Conservation (phyloP, 2,329 filamentous ascomycete species). For the Penicillium sp. region DNA sequence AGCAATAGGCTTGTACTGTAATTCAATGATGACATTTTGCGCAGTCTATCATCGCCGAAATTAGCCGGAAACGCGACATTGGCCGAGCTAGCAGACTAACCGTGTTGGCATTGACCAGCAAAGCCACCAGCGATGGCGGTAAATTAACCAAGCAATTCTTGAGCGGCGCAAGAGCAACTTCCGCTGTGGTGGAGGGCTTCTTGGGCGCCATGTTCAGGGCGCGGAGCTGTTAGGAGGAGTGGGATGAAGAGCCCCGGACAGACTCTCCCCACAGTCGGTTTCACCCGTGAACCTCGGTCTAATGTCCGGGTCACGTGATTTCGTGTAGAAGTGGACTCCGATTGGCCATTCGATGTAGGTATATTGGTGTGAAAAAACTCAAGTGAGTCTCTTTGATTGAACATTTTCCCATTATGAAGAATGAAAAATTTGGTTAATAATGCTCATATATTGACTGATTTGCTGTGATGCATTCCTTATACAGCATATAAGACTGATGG, state of each 20-base stretch:
- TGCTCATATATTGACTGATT: no score
- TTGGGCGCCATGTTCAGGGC: conserved; percentile 40
- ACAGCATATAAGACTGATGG: no score
- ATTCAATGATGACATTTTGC: conserved; percentile 93
- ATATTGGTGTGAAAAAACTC: no score
- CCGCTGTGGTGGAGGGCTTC: conserved; percentile 61
- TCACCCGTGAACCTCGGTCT: conserved; percentile 20
- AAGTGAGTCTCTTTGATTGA: no score
- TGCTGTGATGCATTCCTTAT: no score
- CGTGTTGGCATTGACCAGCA: conserved; percentile 84
- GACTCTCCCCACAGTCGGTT: conserved; percentile 17
- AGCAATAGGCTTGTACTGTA: conserved; percentile 63
- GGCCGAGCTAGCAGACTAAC: conserved; percentile 48
- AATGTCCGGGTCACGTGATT: conserved; percentile 9
- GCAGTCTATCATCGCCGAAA: conserved; percentile 55
- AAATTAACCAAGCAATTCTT: conserved; percentile 96
- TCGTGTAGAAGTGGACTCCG: no score
- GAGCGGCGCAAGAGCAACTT: conserved; percentile 77
- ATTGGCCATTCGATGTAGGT: not conserved
- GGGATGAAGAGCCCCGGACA: conserved; percentile 18
- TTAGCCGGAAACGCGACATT: conserved; percentile 16
- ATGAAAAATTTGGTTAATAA: no score
- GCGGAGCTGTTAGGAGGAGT: conserved; percentile 13
- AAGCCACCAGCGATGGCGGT: conserved; percentile 71
- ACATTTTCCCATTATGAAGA: no score